Base-by-base conservation (phyloP, 169 alveolate species). In the Neospora caninum region DNA sequence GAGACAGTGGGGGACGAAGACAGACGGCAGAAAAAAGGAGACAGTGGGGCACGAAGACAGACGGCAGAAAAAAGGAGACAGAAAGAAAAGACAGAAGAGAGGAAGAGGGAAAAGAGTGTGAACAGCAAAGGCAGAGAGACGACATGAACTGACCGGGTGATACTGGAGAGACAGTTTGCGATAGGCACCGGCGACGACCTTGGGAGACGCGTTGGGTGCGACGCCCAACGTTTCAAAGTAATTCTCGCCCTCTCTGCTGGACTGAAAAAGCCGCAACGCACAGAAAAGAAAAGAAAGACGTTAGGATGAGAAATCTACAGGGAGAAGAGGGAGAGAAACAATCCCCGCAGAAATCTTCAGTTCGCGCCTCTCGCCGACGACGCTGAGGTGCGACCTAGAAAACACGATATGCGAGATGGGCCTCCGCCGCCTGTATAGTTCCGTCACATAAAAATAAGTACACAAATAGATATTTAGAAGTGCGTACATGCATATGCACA, bases 91-190 rank as follows among this genome's bases (percentile, higher is more conserved):
- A 49, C 58, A 13, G 58, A 4, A 49, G 58, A 49, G 58, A 49
- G 13, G 22, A n/a, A 13, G 58, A 49, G 58, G 13, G 22, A 49
- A 49, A 49, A 49, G 13, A 13, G 22, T 49, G 4, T 49, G 58
- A 49, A 49, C 4, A 49, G 58, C 58, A 49, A 49, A n/a, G n/a
- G 58, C 58, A 49, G 13, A 49, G 22, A 7, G 58, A 49, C 4
- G 22, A 13, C 58, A 49, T 4, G 58, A 29, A 20, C 88, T 38
- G 18, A 84, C 92, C n/a, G 95, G 95, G 58, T 92, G 95, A 69
- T 92, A 92, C 88, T 34, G 58, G n/a, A 83, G 78, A 9, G 95
- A 82, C 41, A 92, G 95, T 39, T 54, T 80, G 2, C 95, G 53
- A 88, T 92, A 92, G 20, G 92, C 88, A 1, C 83, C 69, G 1